A percentile compares a stretch with the other conserved stretches of the same genome.
These are phyloP conservation scores for Artemisia annua DNA, from an alignment of 129 eudicot genomes.

Conservation along the genomic window DNA sequence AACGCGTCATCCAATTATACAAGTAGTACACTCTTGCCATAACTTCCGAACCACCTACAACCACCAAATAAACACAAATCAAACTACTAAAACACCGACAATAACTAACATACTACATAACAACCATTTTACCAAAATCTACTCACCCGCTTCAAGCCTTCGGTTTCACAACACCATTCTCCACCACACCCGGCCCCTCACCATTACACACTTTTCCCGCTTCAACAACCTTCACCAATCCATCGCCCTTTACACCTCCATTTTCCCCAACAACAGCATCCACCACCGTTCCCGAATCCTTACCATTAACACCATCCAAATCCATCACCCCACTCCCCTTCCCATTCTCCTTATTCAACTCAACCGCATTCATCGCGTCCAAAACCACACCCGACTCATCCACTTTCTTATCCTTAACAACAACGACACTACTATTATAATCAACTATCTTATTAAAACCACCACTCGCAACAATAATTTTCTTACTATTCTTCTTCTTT, in stretches of 20 bases:
- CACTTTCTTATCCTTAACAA: conserved; percentile 27
- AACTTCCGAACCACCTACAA: conserved; percentile 33
- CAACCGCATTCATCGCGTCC: conserved; percentile 65
- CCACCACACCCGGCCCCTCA: conserved; percentile 29
- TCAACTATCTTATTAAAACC: not conserved
- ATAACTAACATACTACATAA: not conserved
- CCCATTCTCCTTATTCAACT: conserved; percentile 48
- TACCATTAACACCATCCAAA: conserved; percentile 34
- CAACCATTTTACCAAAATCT: conserved; percentile 13
- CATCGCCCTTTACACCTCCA: conserved; percentile 31
- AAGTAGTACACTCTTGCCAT: conserved; percentile 17
- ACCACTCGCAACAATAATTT: not conserved
- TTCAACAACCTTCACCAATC: conserved; percentile 14
- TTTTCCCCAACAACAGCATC: conserved; percentile 15
- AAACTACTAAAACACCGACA: conserved; percentile 12
- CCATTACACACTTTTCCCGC: conserved; percentile 24
- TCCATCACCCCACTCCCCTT: conserved; percentile 36
- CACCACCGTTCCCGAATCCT: not conserved
- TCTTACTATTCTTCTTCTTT: conserved; percentile 29
- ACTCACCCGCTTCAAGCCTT: conserved; percentile 31
- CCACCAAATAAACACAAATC: conserved; percentile 6
- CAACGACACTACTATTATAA: not conserved
- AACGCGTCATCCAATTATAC: conserved; percentile 24
- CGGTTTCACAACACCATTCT: conserved; percentile 21
- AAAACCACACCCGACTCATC: conserved; percentile 53